These are phyloP conservation scores for Lasiosphaeriaceae sp. DNA, from an alignment of 495 filamentous ascomycete species.

Conservation along the genomic window DNA sequence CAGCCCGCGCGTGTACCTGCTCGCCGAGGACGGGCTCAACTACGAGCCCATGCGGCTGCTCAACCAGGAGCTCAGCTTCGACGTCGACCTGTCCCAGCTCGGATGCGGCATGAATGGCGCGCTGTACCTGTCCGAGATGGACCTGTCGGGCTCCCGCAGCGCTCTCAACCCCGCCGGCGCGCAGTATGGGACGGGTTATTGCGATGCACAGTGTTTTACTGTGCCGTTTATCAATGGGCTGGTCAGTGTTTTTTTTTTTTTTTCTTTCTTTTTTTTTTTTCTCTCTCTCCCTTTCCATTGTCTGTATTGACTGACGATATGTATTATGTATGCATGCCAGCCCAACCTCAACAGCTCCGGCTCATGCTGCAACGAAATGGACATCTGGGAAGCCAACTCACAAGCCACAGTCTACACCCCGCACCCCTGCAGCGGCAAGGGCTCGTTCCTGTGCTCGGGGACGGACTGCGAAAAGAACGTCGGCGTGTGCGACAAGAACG, in stretches of 20 bases:
- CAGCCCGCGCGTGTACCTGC: slow-evolving; percentile 59
- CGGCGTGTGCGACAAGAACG: slow-evolving; percentile 61
- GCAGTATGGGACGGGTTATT: slow-evolving; percentile 65
- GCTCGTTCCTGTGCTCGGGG: slow-evolving; percentile 47
- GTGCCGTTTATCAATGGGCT: slow-evolving; percentile 56
- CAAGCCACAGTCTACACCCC: slow-evolving; percentile 54
- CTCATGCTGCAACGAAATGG: slow-evolving; percentile 60
- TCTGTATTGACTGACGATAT: neutral
- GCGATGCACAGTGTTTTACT: slow-evolving; percentile 61
- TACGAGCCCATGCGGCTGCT: slow-evolving; percentile 59
- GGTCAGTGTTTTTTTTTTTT: slow-evolving; percentile 24
- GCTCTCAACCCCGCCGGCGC: slow-evolving; percentile 58
- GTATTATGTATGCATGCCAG: no score
- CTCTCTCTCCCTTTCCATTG: no score
- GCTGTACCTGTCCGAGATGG: slow-evolving; percentile 64
- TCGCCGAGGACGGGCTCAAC: slow-evolving; percentile 48
- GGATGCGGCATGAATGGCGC: slow-evolving; percentile 67
- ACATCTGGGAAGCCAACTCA: slow-evolving; percentile 62
- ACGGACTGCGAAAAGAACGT: slow-evolving; percentile 37
- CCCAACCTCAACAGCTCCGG: slow-evolving; percentile 47
- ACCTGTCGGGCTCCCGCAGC: slow-evolving; percentile 49
- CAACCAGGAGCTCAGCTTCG: slow-evolving; percentile 58
- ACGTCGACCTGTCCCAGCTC: slow-evolving; percentile 58
- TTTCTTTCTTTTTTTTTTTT: neutral
- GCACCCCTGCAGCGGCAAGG: slow-evolving; percentile 48